These are phyloP conservation scores for Diospyros lotus DNA, from an alignment of 148 eudicot genomes.

Conservation along the genomic window DNA sequence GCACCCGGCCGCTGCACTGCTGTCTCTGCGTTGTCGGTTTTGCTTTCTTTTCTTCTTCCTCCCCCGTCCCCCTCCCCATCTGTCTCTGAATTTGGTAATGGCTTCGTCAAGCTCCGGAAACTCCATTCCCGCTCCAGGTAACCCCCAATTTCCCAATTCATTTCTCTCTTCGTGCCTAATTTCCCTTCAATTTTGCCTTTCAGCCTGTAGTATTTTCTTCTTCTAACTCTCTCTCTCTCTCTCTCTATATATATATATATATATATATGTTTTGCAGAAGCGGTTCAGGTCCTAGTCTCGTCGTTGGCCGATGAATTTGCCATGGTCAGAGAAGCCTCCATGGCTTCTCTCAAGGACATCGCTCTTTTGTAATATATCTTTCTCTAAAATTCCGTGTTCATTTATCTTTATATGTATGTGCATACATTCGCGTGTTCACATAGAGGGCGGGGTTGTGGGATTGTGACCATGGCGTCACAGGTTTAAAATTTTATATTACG, in stretches of 20 bases:
- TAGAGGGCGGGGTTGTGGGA: no score
- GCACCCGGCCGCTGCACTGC: not conserved
- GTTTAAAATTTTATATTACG: no score
- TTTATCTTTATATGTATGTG: no score
- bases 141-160: not conserved
- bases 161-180: not conserved
- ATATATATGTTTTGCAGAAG: conserved; percentile 42
- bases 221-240: conserved; percentile 1
- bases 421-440: no score
- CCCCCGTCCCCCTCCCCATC: not conserved
- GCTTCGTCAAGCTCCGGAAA: conserved; percentile 60
- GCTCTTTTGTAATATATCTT: conserved; percentile 51
- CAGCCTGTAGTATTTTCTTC: not conserved
- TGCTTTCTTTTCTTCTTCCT: no score
- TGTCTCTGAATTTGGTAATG: conserved; percentile 17
- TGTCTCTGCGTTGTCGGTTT: not conserved
- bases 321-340: conserved; percentile 75
- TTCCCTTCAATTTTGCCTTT: conserved; percentile 3
- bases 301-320: conserved; percentile 82
- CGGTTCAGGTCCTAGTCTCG: conserved; percentile 73
- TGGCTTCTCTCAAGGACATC: conserved; percentile 72
- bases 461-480: no score
- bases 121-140: conserved; percentile 72
- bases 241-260: not conserved
- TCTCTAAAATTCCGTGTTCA: not conserved